phyloP scores from a whole-genome alignment of 2,329 filamentous ascomycete genomes.

The Phaeosphaeria sp. region DNA sequence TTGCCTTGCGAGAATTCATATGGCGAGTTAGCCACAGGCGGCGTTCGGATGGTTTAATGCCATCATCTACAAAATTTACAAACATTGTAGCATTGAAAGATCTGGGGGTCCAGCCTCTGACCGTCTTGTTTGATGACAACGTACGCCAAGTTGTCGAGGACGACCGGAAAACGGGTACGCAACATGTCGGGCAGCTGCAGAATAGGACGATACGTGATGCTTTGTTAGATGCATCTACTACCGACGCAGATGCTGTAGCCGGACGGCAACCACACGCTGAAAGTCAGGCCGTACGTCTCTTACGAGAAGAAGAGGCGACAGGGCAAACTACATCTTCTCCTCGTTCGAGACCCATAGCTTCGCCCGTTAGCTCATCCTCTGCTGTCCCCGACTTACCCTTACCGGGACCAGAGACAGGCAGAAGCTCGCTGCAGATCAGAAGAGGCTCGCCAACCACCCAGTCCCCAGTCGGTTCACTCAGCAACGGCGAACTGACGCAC shows the following conservation, averaged over 20 bases:
- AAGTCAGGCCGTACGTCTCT: slow-evolving; percentile 48
- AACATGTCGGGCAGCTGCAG: slow-evolving; percentile 40
- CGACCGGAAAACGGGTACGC: slow-evolving; percentile 36
- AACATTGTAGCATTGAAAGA: slow-evolving; percentile 77
- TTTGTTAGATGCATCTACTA: slow-evolving; percentile 87
- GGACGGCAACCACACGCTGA: slow-evolving; percentile 49
- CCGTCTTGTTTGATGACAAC: slow-evolving; percentile 87
- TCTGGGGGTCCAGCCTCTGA: slow-evolving; percentile 81
- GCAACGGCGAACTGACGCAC: slow-evolving; percentile 42
- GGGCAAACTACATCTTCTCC: slow-evolving; percentile 31
- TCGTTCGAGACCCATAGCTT: slow-evolving; percentile 24
- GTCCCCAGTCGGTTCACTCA: slow-evolving; percentile 40
- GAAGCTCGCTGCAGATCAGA: slow-evolving; percentile 37
- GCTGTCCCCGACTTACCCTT: slow-evolving; percentile 31
- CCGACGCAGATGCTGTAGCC: slow-evolving; percentile 72
- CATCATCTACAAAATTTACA: slow-evolving; percentile 60
- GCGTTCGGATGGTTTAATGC: slow-evolving; percentile 58
- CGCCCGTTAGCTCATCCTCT: slow-evolving; percentile 20
- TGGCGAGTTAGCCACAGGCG: slow-evolving; percentile 82
- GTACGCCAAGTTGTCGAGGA: slow-evolving; percentile 55
- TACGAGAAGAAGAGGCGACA: slow-evolving; percentile 29
- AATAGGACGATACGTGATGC: slow-evolving; percentile 89
- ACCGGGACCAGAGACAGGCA: slow-evolving; percentile 45
- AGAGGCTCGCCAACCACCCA: slow-evolving; percentile 29
- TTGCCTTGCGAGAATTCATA: slow-evolving; percentile 87